Conservation (phyloP, 257 asterid genomes). For the Scutellaria barbata region DNA sequence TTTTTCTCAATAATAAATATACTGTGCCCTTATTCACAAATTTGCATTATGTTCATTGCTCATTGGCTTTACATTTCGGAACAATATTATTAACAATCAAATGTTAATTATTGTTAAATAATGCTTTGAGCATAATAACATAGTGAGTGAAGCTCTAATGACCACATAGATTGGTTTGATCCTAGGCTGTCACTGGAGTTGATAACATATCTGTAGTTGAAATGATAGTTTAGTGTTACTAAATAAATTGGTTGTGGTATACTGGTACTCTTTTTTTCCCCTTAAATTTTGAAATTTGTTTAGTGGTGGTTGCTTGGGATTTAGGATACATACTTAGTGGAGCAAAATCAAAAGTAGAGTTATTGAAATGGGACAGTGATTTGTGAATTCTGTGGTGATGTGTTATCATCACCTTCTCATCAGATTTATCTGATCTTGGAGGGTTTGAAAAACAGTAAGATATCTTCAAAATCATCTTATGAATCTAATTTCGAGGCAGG, state of each 20-base stretch:
- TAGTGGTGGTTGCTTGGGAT: slow-evolving; percentile 13
- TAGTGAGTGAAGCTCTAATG: slow-evolving; percentile 27
- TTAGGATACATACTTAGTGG: slow-evolving; percentile 2
- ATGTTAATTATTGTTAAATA: slow-evolving; percentile 1
- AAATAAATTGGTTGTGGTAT: neutral
- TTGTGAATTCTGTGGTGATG: slow-evolving; percentile 17
- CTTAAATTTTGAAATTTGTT: neutral
- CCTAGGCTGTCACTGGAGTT: slow-evolving; percentile 20
- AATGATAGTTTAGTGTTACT: slow-evolving; percentile 33
- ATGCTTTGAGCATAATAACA: slow-evolving; percentile 3
- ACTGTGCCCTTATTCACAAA: slow-evolving; percentile 1
- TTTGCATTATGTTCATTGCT: neutral
- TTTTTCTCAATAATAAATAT: neutral
- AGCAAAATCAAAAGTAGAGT: neutral
- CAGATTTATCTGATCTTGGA: slow-evolving; percentile 19
- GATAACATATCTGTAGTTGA: slow-evolving; percentile 16
- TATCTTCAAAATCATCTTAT: too few relatives aligned
- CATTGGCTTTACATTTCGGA: neutral
- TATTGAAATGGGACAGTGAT: slow-evolving; percentile 13
- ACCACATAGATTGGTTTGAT: slow-evolving; percentile 36
- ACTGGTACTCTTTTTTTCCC: neutral
- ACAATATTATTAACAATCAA: neutral
- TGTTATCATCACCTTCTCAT: neutral
- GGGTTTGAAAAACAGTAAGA: too few relatives aligned
- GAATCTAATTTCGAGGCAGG: too few relatives aligned